Percentiles rank a stretch among this genome's conserved stretches.
These are phyloP conservation scores for Apiotrichum porosum DNA, from an alignment of 1,284 basidiomycete species.

Conservation along the genomic window DNA sequence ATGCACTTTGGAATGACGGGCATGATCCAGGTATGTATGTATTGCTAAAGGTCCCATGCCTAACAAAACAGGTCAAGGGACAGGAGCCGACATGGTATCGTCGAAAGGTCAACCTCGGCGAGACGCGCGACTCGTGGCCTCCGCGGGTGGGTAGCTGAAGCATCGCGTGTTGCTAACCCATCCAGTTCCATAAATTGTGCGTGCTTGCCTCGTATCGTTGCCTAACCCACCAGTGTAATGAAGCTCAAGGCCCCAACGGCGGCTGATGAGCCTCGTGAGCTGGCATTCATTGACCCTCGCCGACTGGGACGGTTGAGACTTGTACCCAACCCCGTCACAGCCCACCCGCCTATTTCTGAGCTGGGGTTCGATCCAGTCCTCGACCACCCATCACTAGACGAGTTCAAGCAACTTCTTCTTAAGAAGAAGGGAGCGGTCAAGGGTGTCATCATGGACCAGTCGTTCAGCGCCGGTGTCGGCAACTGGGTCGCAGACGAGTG, in stretches of 20 bases:
- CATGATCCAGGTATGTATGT: constrained; percentile 59
- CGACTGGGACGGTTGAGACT: constrained; percentile 68
- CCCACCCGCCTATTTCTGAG: constrained; percentile 63
- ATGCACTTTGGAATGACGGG: constrained; percentile 82
- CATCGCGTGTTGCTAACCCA: not conserved
- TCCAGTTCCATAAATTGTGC: constrained; percentile 39
- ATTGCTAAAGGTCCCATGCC: not conserved
- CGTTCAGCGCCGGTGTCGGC: constrained; percentile 73
- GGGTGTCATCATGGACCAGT: constrained; percentile 72
- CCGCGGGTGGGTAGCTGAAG: constrained; percentile 60
- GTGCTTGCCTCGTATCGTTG: constrained; percentile 4
- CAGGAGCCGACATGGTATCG: constrained; percentile 61
- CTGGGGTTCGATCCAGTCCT: constrained; percentile 76
- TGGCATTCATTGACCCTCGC: constrained; percentile 53
- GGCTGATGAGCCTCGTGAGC: constrained; percentile 25
- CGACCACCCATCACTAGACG: constrained; percentile 60
- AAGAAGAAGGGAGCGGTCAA: constrained; percentile 70
- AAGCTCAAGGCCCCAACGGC: constrained; percentile 35
- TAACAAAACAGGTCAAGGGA: constrained; percentile 57
- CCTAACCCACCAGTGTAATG: constrained; percentile 47
- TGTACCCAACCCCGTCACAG: constrained; percentile 55
- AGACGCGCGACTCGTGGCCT: constrained; percentile 62
- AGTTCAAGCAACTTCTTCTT: constrained; percentile 55
- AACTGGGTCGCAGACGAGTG: constrained; percentile 73
- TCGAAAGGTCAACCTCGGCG: constrained; percentile 51